These are phyloP conservation scores for Pseudozyma hubeiensis DNA, from an alignment of 1,284 basidiomycete species.

Conservation along the genomic window DNA sequence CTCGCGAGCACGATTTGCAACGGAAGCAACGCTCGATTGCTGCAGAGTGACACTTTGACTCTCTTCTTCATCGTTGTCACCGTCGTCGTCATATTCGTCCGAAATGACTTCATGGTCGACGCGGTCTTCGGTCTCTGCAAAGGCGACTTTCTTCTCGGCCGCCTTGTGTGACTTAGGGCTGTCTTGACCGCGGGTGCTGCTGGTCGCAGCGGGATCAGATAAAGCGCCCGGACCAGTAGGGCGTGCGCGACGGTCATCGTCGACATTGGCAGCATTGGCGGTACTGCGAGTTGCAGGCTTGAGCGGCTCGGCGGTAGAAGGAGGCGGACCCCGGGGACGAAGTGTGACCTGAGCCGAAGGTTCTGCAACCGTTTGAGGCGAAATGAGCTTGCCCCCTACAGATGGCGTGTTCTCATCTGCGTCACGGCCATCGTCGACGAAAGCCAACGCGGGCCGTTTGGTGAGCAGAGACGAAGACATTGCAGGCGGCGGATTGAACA, in stretches of 20 bases:
- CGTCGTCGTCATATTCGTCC: slow-evolving; percentile 41
- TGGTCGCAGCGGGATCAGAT: slow-evolving; percentile 1
- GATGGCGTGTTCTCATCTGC: slow-evolving; percentile 47
- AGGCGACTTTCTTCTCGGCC: slow-evolving; percentile 62
- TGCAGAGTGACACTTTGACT: neutral
- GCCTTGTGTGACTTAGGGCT: slow-evolving; percentile 26
- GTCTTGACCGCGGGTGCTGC: slow-evolving; percentile 2
- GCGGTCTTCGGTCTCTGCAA: slow-evolving; percentile 56
- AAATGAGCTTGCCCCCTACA: slow-evolving; percentile 45
- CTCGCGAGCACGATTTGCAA: slow-evolving; percentile 1
- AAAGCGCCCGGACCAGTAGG: slow-evolving; percentile 4
- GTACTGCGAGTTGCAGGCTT: slow-evolving; percentile 45
- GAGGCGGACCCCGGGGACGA: slow-evolving; percentile 48
- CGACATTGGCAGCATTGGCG: slow-evolving; percentile 3
- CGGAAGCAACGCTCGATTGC: neutral
- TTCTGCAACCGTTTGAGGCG: slow-evolving; percentile 39
- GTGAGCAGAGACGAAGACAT: slow-evolving; percentile 41
- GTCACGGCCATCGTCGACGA: slow-evolving; percentile 42
- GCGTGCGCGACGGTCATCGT: slow-evolving; percentile 10
- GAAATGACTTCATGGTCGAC: slow-evolving; percentile 32
- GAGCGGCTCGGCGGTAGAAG: slow-evolving; percentile 44
- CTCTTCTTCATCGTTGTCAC: slow-evolving; percentile 26
- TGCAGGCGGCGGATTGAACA: slow-evolving; percentile 32
- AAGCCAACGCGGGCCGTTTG: slow-evolving; percentile 40
- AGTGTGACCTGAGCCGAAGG: slow-evolving; percentile 54